Evolutionary conservation across 2,329 filamentous ascomycete species (phyloP), one percentile per base, ranked within the genome.

Genomic region (Malbranchea zuffiana): DNA sequence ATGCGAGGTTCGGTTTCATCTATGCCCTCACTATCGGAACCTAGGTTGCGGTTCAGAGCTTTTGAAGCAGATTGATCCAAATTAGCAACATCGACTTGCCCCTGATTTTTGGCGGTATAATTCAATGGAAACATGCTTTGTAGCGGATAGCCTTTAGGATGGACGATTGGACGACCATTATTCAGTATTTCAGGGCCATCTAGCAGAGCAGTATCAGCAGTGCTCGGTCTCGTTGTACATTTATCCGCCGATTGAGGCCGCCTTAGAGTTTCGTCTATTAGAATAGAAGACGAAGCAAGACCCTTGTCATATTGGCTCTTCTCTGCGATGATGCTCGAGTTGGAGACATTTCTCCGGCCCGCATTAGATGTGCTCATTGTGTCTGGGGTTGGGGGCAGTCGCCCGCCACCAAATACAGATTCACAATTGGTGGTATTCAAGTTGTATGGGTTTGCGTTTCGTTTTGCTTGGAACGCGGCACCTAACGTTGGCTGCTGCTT

Each of bases 301-400:
- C 30, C 38, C 11, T 44, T 44, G 15, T 55, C 51, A 13, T 41
- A 35, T 8, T 45, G 45, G 25, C 50, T 50, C 32, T 51, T 56
- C 18, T 50, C 53, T 1, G 48, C 50, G 19, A 47, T 44, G 34
- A 57, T 55, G 33, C 58, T 63, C 13, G 52, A 49, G 28, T 59
- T 56, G 1, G 59, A 61, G 16, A 53, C 43, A 25, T 55, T 55
- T 10, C 50, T 49, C 2, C 47, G 48, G 5, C 47, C 47, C 15
- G 50, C 52, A 34, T 55, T 50, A 31, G 56, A 55, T 2, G 59
- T 63, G 31, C 56, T 62, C 61, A 63, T 63, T 2, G 61, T 63
- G 35, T 63, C 61, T 3, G 61, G 61, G 1, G 61, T 63, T 8
- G 60, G 61, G 13, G 61, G 61, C 3, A 63, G 48, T 11, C 49